phyloP scores from a whole-genome alignment of 805 yeast genomes.

The Komagataella pastoris region DNA sequence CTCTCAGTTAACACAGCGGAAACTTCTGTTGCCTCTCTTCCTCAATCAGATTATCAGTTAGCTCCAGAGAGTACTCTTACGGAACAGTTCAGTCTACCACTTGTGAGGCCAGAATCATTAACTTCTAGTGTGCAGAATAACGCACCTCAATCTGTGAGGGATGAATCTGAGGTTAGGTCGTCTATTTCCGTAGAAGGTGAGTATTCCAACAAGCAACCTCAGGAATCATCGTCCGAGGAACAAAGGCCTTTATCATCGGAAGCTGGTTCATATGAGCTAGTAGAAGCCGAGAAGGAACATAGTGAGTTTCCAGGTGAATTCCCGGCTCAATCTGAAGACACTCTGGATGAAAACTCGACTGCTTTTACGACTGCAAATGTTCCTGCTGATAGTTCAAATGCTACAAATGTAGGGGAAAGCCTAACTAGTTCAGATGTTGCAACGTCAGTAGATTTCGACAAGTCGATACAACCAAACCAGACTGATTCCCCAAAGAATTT shows the following conservation, averaged over 20 bases:
- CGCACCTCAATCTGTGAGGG: constrained; percentile 83
- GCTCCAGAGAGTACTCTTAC: constrained; percentile 13
- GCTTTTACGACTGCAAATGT: not conserved
- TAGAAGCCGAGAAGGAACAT: not conserved
- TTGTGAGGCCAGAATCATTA: constrained; percentile 60
- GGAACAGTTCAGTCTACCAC: constrained; percentile 23
- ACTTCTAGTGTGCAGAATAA: constrained; percentile 89
- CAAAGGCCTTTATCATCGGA: not conserved
- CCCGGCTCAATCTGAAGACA: not conserved
- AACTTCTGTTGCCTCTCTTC: constrained; percentile 35
- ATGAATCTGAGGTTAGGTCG: constrained; percentile 35
- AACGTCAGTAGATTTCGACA: not conserved
- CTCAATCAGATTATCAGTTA: constrained; percentile 32
- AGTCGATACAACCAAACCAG: not conserved
- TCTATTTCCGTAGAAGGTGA: constrained; percentile 15
- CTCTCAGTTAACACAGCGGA: constrained; percentile 9
- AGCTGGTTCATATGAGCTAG: not conserved
- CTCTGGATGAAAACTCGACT: not conserved
- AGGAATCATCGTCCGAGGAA: not conserved
- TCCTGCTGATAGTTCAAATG: not conserved
- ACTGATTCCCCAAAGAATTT: not conserved
- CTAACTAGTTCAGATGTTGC: not conserved
- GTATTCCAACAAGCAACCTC: not conserved
- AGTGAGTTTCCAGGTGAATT: not conserved
- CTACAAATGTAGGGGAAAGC: not conserved